Evolutionary conservation across 1,284 basidiomycete genomes (phyloP).

Genomic region (Irpex sp.): DNA sequence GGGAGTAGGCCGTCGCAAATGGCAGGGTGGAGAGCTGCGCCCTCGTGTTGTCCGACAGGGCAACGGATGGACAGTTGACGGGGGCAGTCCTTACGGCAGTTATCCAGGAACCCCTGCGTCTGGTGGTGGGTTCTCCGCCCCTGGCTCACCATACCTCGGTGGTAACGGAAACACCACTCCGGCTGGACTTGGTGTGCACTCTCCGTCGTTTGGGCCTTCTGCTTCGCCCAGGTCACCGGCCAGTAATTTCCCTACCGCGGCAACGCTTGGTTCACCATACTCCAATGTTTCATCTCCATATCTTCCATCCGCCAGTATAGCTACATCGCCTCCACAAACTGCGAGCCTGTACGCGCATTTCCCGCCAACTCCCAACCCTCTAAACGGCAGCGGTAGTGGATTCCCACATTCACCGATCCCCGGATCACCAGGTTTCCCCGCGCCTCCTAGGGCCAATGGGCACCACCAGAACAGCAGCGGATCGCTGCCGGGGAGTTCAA

Average conservation of each 20-base stretch:
- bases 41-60: conserved; percentile 39
- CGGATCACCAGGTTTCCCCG: conserved; percentile 19
- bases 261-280: conserved; percentile 25
- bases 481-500: conserved; percentile 19
- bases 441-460: conserved; percentile 23
- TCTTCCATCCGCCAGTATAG: conserved; percentile 17
- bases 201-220: conserved; percentile 24
- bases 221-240: conserved; percentile 16
- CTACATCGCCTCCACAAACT: conserved; percentile 14
- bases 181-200: conserved; percentile 30
- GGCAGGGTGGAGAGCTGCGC: conserved; percentile 42
- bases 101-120: conserved; percentile 37
- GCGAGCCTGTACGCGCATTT: conserved; percentile 30
- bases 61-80: conserved; percentile 42
- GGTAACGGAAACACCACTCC: conserved; percentile 23
- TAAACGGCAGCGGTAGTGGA: conserved; percentile 22
- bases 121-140: conserved; percentile 30
- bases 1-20: conserved; percentile 46
- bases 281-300: conserved; percentile 14
- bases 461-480: conserved; percentile 17
- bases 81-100: conserved; percentile 34
- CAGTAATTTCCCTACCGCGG: conserved; percentile 18
- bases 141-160: conserved; percentile 29
- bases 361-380: conserved; percentile 36
- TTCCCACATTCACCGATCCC: conserved; percentile 23